Evolutionary conservation across 163 green algal genomes (phyloP), one percentile per base, ranked within the genome.

Genomic region (Prototheca cutis): DNA sequence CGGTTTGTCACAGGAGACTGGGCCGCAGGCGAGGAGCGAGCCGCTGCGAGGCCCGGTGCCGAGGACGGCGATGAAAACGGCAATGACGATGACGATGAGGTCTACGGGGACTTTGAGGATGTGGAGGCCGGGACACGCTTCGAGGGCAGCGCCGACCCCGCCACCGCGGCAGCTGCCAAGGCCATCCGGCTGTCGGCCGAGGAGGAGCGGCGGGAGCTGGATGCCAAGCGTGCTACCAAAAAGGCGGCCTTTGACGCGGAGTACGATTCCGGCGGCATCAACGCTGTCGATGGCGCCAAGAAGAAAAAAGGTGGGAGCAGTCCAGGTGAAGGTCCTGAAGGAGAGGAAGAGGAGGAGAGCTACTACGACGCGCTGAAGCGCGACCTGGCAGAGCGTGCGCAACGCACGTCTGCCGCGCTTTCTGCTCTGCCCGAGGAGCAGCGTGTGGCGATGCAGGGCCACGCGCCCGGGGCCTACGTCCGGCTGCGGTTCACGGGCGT

Each of bases 21-120:
- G 89, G 82, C 71, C 27, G 79, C 79, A 49, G 88, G 77, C 30
- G 71, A 78, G 59, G 68, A 63, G 36, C 74, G 84, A 2, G 71
- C 73, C 19, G 42, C 61, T 4, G 78, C 80, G 1, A 57, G 54
- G 27, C 71, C 70, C 0, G 63, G 45, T 4, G 64, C 62, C 32
- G 56, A 63, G 29, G 59, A 32, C 33, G 77, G 73, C 5, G 75
- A 59, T 2, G 77, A 82, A 19, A 71, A 68, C n/a, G 65, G 61
- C 39, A 63, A 66, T 6, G 74, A 70, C 52, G 69, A 66, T 13
- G 75, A 79, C 33, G 74, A 72, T 6, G 89, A 95, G 31, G 83
- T 91, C 29, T 95, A 84, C 72, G 91, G 88, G 0, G 90, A 97
- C 33, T 96, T 97, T 79, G 87, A 96, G 71, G 92, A 98, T 67